Base-by-base conservation (phyloP, 2,329 filamentous ascomycete genomes). In the Monosporascus sp. region DNA sequence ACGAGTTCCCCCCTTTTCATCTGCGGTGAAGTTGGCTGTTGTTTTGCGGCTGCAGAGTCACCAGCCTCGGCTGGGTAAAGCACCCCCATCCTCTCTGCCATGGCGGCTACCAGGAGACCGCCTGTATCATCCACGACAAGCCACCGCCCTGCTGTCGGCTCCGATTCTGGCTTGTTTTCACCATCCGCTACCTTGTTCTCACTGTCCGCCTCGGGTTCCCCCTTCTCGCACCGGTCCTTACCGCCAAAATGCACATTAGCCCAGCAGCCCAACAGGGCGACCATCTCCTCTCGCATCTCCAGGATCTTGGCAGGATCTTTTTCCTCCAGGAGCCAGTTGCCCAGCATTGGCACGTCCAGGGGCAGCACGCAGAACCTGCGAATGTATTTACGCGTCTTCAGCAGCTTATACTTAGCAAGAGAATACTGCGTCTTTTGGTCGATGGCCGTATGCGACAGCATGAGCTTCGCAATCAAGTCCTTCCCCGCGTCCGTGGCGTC, bases 341-440 rank as follows among this genome's bases (percentile, higher is more conserved):
- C 84, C 57, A 97, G 75, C 58, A 84, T 79, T 0, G 85, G 79
- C 16, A 95, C 84, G 65, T 97, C 91, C 61, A 97, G 74, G 0
- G 93, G 93, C 50, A 96, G 70, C 1, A 94, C 83, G 0, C 88
- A 90, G 65, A 99, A 97, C 14, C 91, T 80, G 63, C 88, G 86
- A 58, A 97, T 81, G 68, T 96, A 97, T 72, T 99, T 99, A 68
- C 87, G 92, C 59, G 89, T 88, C 75, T 99, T 99, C 46, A 96
- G 79, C 19, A 97, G 76, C 65, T 94, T 96, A 72, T 99, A 99
- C 71, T 99, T 99, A 44, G 93, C 92, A 54, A 97, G 77, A 2
- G 91, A 95, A 66, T 95, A 99, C 0, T 85, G 80, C 0, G 94
- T 97, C 78, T 99, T 99, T 74, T 97, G 88, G 61, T 96, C 91